Evolutionary conservation across 768 basidiomycete genomes (phyloP), one percentile per base, ranked within the genome.

Genomic region (Lentinula lateritia): DNA sequence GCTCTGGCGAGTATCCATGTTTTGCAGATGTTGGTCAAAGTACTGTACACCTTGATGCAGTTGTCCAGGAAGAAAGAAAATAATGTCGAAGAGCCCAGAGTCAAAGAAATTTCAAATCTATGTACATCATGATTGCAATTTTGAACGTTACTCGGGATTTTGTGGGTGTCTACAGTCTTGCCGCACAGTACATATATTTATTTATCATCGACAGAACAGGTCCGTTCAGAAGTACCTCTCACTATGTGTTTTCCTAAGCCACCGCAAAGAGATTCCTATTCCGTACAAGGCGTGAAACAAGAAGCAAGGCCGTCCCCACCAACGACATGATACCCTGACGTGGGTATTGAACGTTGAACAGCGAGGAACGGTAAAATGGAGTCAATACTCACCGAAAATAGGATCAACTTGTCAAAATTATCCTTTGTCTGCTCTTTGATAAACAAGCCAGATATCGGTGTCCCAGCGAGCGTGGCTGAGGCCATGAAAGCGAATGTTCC

Each of bases 401-500:
- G 58, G 1, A 71, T 69, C 0, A 71, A 63, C 52, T 67, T 65
- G 41, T 58, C 32, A 63, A 71, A 71, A 50, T 69, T 65, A 39
- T 60, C 60, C 15, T 65, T 18, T 3, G 63, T 67, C 35, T 57
- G 23, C 0, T 42, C 39, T 57, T 58, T 62, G 42, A 71, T 66
- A 61, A 70, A 71, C 4, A 67, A 46, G 8, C 67, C 67, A 6
- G 64, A 68, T 32, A 70, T 61, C 0, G 69, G 70, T 45, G 68
- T 66, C 9, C 70, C 70, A 18, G 68, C 66, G 35, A 71, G 60
- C 6, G 69, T 68, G 15, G 63, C 66, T 13, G 66, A 65, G 8
- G 68, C 64, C 66, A 71, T 68, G 46, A 66, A 66, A 13, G 62
- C 62, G 55, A 66, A 70, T 8, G 61, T 23, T 62, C 70, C 67